Evolutionary conservation across 1,284 basidiomycete species (phyloP).

Genomic region (Trametes hirsuta): DNA sequence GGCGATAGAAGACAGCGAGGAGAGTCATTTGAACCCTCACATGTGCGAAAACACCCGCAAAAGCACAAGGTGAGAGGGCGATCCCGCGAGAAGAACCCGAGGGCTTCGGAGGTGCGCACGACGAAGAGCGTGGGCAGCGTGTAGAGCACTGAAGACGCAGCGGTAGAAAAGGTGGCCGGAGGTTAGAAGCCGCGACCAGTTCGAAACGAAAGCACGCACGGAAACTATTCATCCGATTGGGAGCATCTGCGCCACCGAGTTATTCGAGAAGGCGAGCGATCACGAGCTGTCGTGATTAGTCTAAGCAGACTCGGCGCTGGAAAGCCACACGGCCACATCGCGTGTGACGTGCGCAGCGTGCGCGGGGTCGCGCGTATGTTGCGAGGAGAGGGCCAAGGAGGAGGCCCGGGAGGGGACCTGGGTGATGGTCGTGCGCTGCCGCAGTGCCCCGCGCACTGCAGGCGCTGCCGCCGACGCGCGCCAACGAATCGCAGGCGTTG

Average conservation of each 20-base stretch:
- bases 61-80: too few species aligned
- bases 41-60: too few species aligned
- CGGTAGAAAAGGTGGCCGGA: neutral
- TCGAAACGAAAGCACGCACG: slow-evolving; percentile 1
- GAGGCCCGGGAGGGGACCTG: neutral
- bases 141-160: neutral
- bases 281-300: slow-evolving; percentile 18
- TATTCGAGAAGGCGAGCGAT: slow-evolving; percentile 15
- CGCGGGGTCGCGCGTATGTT: neutral
- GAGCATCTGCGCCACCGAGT: slow-evolving; percentile 9
- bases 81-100: neutral
- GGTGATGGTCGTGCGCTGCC: neutral
- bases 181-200: slow-evolving; percentile 7
- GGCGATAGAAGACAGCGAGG: too few species aligned
- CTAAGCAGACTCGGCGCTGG: slow-evolving; percentile 6
- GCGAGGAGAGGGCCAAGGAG: too few species aligned
- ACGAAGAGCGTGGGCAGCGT: neutral
- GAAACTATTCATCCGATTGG: slow-evolving; percentile 8
- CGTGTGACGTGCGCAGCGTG: neutral
- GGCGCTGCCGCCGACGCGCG: neutral
- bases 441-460: neutral
- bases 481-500: neutral
- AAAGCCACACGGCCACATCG: neutral
- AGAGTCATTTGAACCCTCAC: too few species aligned
- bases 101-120: slow-evolving; percentile 1